A percentile compares a stretch with the other conserved stretches of the same genome.
These are phyloP conservation scores for Hymenoscyphus linearis DNA, from an alignment of 2,329 filamentous ascomycete species.

Conservation along the genomic window DNA sequence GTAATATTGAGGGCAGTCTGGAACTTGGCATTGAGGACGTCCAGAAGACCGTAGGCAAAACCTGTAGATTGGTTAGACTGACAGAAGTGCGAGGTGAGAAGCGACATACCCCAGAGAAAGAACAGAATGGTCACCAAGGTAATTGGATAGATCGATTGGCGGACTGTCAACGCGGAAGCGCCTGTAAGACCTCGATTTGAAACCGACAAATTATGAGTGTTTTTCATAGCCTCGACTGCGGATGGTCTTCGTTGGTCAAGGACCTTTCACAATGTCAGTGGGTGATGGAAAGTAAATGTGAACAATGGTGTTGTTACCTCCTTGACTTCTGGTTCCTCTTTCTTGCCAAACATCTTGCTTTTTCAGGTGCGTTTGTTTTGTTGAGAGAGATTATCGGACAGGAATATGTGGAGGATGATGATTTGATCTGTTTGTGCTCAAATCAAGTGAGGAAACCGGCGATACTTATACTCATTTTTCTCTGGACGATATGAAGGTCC, in stretches of 20 bases:
- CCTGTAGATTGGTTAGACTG: slow-evolving; percentile 37
- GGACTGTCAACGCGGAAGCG: slow-evolving; percentile 10
- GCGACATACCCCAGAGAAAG: slow-evolving; percentile 7
- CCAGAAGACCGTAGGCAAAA: slow-evolving; percentile 79
- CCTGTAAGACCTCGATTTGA: slow-evolving; percentile 11
- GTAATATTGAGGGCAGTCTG: slow-evolving; percentile 57
- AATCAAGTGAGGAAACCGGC: background rate
- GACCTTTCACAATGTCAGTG: slow-evolving; percentile 2
- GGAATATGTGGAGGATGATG: background rate
- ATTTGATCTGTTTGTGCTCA: background rate
- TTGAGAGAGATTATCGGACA: background rate
- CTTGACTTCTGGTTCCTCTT: slow-evolving; percentile 14
- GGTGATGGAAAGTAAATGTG: background rate
- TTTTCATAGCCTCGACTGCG: slow-evolving; percentile 6
- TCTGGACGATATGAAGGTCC: background rate
- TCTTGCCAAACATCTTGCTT: slow-evolving; percentile 5
- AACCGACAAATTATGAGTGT: slow-evolving; percentile 7
- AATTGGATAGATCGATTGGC: slow-evolving; percentile 13
- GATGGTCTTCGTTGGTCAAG: slow-evolving; percentile 12
- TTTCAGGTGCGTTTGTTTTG: background rate
- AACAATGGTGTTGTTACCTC: background rate
- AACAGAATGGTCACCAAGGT: slow-evolving; percentile 10
- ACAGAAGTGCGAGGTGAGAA: background rate
- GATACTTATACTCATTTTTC: background rate
- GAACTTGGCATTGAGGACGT: slow-evolving; percentile 71